Percentiles rank a stretch among this genome's conserved stretches.
Conservation (phyloP, 257 asterid species). For the Solanum medicagineum region DNA sequence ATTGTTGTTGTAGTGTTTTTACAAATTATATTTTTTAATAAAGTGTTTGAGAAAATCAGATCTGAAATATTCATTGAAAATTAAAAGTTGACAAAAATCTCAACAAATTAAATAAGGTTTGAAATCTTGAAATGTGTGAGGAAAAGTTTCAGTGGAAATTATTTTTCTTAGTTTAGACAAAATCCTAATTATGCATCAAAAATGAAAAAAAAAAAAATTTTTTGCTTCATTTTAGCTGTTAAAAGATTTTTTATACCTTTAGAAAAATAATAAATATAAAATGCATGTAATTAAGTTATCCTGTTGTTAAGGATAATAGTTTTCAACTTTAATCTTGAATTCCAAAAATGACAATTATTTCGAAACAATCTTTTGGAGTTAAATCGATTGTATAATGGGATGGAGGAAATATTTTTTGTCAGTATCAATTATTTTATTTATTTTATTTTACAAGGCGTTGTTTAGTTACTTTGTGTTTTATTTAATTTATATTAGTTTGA, state of each 20-base stretch:
- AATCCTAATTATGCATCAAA: neutral
- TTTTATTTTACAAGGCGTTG: neutral
- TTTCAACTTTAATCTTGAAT: neutral
- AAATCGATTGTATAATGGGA: neutral
- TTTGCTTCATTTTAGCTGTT: neutral
- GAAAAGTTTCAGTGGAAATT: neutral
- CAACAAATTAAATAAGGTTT: neutral
- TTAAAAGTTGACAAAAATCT: neutral
- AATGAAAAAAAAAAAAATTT: too few species aligned
- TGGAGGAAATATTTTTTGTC: neutral
- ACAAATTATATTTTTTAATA: too few species aligned
- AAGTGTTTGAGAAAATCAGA: too few species aligned
- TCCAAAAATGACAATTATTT: neutral
- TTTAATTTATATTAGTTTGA: neutral
- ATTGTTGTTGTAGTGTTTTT: too few species aligned
- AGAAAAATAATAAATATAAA: neutral
- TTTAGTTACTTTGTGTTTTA: rapidly evolving
- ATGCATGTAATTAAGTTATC: too few species aligned
- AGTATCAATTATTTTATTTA: neutral
- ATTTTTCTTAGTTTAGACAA: neutral
- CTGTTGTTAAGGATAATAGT: neutral
- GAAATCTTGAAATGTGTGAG: neutral
- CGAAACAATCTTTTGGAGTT: neutral
- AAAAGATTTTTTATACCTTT: neutral
- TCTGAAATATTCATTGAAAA: neutral